A percentile compares a stretch with the other conserved stretches of the same genome.
These are phyloP conservation scores for Baudoinia panamericana DNA, from an alignment of 495 filamentous ascomycete genomes.

Conservation along the genomic window DNA sequence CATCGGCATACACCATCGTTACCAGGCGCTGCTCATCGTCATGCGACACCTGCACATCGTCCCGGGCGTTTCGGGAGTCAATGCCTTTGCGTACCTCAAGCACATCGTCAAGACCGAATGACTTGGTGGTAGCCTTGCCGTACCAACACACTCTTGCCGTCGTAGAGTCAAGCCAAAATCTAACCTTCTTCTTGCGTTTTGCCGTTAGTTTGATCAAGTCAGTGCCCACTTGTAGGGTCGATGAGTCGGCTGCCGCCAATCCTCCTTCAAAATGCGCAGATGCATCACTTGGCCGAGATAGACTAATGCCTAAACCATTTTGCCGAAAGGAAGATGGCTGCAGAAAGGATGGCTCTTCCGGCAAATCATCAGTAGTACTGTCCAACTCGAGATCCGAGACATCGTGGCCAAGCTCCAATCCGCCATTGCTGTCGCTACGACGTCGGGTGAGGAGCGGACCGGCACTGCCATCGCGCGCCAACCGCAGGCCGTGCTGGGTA, in stretches of 20 bases:
- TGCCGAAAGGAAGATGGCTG: conserved; percentile 23
- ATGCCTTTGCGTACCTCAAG: conserved; percentile 71
- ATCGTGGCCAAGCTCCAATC: conserved; percentile 35
- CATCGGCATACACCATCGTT: conserved; percentile 67
- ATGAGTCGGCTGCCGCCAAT: conserved; percentile 57
- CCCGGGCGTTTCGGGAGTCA: conserved; percentile 79
- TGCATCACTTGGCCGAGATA: conserved; percentile 20
- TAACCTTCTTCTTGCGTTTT: conserved; percentile 63
- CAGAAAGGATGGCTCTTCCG: conserved; percentile 37
- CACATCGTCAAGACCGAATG: conserved; percentile 88
- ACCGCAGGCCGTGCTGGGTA: conserved; percentile 50
- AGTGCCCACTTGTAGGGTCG: conserved; percentile 61
- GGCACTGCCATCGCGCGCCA: conserved; percentile 64
- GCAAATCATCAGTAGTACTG: conserved; percentile 49
- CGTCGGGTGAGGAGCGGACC: conserved; percentile 79
- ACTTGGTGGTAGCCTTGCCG: conserved; percentile 59
- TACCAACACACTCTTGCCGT: conserved; percentile 82
- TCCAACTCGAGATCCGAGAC: conserved; percentile 39
- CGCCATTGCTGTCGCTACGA: conserved; percentile 73
- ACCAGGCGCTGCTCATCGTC: conserved; percentile 58
- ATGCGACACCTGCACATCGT: conserved; percentile 59
- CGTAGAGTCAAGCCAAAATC: conserved; percentile 64
- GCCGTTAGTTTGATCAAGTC: conserved; percentile 67
- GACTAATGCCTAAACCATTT: conserved; percentile 30
- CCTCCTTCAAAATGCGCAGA: conserved; percentile 28